Base-by-base conservation (phyloP, 2,329 filamentous ascomycete species). In the Colletotrichum viniferum region DNA sequence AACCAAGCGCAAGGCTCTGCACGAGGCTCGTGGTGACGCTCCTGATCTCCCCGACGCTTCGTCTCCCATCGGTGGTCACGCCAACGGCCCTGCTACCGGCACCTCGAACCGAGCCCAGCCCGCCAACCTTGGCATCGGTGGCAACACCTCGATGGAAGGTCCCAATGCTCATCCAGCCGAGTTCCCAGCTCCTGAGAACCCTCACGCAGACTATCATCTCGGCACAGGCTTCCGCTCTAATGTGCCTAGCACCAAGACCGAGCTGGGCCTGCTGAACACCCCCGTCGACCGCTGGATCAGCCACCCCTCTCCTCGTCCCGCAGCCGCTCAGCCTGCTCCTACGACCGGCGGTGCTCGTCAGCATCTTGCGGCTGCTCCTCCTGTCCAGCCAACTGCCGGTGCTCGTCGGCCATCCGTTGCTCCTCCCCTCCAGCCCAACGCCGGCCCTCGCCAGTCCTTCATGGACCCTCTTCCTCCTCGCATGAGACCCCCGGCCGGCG, bases 131-230 rank as follows among this genome's bases (percentile, higher is more conserved):
- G 18, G 0, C 9, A 48, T 48, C 0, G 38, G 38, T 48, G 43
- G 43, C 3, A 52, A 13, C 43, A 1, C 0, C 10, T 7, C 10
- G 43, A 21, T 21, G 3, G 38, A 9, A 43, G 0, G 0, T 0
- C 9, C 18, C 18, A 0, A 4, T 6, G 9, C 38, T 4, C 38
- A 2, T n/a, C 18, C 38, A n/a, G 38, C 38, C 0, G 38, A 0
- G 0, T 2, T 12, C 0, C 3, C 18, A n/a, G 43, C n/a, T 1
- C n/a, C 2, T 21, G 43, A 52, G 10, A 13, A 52, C 43, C n/a
- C 10, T 7, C 10, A 52, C 10, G 6, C 5, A 21, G 6, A 10
- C 0, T 21, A 21, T 10, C 5, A 21, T 6, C 5, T 12, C 43
- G 3, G 10, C n/a, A 21, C 10, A 7, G 43, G 10, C 43, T 21